Evolutionary conservation across 371 early-diverging fungal species (phyloP), one percentile per base, ranked within the genome.

Genomic region (Actinomortierella wolfii): DNA sequence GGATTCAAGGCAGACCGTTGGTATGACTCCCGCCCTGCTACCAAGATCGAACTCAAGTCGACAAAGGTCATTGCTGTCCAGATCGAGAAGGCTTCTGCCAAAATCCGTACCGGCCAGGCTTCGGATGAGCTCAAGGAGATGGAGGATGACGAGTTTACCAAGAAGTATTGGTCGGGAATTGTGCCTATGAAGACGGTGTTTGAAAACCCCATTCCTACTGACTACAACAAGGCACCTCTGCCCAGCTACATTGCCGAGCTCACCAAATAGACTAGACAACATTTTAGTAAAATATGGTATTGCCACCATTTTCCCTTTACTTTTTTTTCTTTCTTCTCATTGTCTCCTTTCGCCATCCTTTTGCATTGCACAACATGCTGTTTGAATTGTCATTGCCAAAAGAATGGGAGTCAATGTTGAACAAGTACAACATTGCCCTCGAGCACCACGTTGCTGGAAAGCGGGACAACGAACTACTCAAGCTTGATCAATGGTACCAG

Each of bases 1-100:
- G 67, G 66, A 42, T 61, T 73, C 56, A 66, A 34, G 26, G 74
- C 66, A 18, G 78, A 71, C 41, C 63, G 77, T 17, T 78, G 70
- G 71, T 61, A 66, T 20, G 78, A 76, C 49, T 64, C 65, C n/a
- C 55, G 73, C 17, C 67, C 17, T 2, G 58, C 75, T 28, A 66
- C 47, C 53, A 52, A 46, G 2, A 66, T 54, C 13, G 81, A 79
- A n/a, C 58, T 76, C 57, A 59, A 59, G 41, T 61, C 76, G 9
- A 79, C 79, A n/a, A 63, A 65, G 21, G 81, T 80, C 25, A 68
- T 80, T 50, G 65, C 69, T 2, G 76, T 80, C 47, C 64, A 73
- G 28, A 80, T 80, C 45, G 77, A 77, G 17, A 57, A 65, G 21
- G 81, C 81, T 3, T 67, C 68, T 13, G 78, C 75, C 23, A 80